Percentiles rank a stretch among this genome's conserved stretches.
Conservation (phyloP, 139 green algal genomes). For the Yamagishiella unicocca region DNA sequence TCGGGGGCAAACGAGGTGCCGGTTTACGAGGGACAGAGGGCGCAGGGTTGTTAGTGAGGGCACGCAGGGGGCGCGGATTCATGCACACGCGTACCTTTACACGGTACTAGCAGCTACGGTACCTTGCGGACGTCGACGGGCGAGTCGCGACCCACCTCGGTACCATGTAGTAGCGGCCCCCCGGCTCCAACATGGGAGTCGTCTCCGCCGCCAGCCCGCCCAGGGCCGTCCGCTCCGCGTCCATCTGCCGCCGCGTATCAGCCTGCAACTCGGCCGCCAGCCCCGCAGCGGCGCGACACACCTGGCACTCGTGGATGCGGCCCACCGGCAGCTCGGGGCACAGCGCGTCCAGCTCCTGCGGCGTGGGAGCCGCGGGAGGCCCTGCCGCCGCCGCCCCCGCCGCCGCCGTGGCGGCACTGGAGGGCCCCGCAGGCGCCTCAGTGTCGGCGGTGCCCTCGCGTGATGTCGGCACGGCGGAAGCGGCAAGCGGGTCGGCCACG, state of each 20-base stretch:
- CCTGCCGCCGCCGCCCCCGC: neutral
- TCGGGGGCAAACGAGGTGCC: no score
- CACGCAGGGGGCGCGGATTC: no score
- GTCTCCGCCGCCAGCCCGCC: conserved; percentile 52
- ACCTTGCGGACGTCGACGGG: no score
- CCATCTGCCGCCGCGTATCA: conserved; percentile 34
- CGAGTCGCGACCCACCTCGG: conserved; percentile 67
- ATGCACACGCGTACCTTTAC: no score
- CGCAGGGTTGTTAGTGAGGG: no score
- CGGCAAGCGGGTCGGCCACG: neutral
- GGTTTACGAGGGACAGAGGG: no score
- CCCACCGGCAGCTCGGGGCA: conserved; percentile 26
- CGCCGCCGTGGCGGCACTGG: neutral
- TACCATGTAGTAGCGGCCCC: conserved; percentile 69
- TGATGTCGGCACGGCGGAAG: neutral
- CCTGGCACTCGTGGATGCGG: neutral
- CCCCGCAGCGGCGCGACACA: neutral
- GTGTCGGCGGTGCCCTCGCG: neutral
- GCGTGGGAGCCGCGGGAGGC: neutral
- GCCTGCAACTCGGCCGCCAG: conserved; percentile 7
- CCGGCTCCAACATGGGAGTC: conserved; percentile 54
- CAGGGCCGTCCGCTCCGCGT: conserved; percentile 57
- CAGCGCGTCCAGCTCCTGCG: conserved; percentile 7
- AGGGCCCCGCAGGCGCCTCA: neutral
- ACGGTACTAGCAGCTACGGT: no score